These are phyloP conservation scores for Plectosphaerella sp. DNA, from an alignment of 2,329 filamentous ascomycete genomes.

Conservation along the genomic window DNA sequence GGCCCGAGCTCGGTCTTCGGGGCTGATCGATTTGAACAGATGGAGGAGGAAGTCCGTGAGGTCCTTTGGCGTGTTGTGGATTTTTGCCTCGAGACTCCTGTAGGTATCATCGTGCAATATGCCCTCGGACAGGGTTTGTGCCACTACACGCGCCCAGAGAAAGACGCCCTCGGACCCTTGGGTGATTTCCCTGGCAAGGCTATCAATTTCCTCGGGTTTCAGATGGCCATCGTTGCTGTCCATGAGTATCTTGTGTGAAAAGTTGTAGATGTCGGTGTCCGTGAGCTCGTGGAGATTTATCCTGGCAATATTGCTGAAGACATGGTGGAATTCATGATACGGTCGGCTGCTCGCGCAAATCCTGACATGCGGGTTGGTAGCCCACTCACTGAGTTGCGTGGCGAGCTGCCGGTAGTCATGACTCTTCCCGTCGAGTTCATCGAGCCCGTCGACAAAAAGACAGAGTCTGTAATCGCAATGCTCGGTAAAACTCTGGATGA, in stretches of 20 bases:
- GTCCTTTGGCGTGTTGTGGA: background rate
- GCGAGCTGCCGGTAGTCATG: background rate
- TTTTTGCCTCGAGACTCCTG: background rate
- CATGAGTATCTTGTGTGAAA: background rate
- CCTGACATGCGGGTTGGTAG: background rate
- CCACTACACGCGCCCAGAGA: slow-evolving; percentile 2
- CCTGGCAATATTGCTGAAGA: background rate
- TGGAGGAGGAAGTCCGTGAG: background rate
- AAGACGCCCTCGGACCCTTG: background rate
- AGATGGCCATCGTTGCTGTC: background rate
- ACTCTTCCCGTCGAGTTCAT: slow-evolving; percentile 1
- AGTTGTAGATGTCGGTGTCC: background rate
- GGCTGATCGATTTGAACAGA: background rate
- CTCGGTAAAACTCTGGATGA: no score
- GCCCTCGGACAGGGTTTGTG: background rate
- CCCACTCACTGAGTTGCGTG: background rate
- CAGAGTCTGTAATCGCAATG: background rate
- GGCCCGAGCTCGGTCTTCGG: background rate
- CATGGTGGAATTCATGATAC: background rate
- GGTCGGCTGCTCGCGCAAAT: slow-evolving; percentile 1
- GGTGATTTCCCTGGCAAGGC: background rate
- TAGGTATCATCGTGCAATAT: background rate
- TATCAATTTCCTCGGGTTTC: background rate
- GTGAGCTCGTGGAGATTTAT: slow-evolving; percentile 1
- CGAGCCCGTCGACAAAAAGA: slow-evolving; percentile 6